These are phyloP conservation scores for Pseudotsuga menziesii DNA, from an alignment of 75 land plant genomes.

Conservation along the genomic window DNA sequence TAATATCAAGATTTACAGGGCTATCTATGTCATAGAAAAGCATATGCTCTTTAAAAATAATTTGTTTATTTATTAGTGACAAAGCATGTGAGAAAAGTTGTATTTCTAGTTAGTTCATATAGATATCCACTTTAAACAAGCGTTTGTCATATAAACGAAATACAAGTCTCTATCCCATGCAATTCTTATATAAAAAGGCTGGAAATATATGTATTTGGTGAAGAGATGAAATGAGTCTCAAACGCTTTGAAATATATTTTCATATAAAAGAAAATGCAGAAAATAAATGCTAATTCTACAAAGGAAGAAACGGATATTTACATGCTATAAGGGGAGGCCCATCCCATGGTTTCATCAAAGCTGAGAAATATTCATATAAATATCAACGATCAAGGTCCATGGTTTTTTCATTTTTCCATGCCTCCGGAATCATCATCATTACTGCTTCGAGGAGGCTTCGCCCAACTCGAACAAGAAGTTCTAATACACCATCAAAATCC, in stretches of 20 bases:
- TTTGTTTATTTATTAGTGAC: not conserved
- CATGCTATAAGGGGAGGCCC: conserved; percentile 98
- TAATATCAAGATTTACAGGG: not conserved
- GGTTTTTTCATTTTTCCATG: conserved; percentile 96
- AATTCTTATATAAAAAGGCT: not conserved
- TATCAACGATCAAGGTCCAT: conserved; percentile 93
- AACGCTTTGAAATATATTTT: too few species aligned
- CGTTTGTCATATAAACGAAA: not conserved
- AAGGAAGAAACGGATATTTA: conserved; percentile 20
- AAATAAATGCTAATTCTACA: not conserved
- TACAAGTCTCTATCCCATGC: not conserved
- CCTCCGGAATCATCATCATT: conserved; percentile 99
- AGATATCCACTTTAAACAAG: not conserved
- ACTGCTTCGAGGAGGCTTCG: conserved; percentile 95
- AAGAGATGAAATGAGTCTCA: too few species aligned
- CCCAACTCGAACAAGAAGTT: conserved; percentile 89
- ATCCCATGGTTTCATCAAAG: conserved; percentile 99
- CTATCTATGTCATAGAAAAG: not conserved
- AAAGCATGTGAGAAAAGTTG: not conserved
- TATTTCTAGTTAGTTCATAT: not conserved
- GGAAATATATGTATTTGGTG: not conserved
- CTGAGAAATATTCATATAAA: conserved; percentile 94
- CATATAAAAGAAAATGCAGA: not conserved
- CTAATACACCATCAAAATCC: conserved; percentile 96
- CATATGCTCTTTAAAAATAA: not conserved